Base-by-base conservation (phyloP, 768 basidiomycete species). In the Phlebiopsis flavidoalba region DNA sequence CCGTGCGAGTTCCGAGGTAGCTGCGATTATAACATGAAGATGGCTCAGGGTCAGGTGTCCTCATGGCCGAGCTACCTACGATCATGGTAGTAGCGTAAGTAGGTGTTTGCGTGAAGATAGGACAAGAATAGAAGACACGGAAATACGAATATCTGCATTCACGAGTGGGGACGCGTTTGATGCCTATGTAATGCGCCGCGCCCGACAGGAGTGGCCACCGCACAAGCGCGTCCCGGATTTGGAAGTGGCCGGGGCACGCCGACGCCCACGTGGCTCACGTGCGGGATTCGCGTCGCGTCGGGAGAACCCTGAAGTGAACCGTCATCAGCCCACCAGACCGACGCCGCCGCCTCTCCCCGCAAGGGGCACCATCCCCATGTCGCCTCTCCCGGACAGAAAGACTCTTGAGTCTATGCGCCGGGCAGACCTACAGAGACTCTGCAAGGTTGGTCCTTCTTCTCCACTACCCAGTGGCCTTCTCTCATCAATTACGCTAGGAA, bases 391-490 rank as follows among this genome's bases (percentile, higher is more conserved):
- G 45, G 70, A 72, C 61, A 75, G 81, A 59, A 73, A 77, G 58
- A 72, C 72, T 60, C 77, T 82, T 57, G 70, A 88, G 75, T 78
- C 75, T 57, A 79, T 92, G 72, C 79, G 77, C 59, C 77, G 81
- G 53, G 65, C 67, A 2, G 82, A 82, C 49, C 73, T 82, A 19
- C 91, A 91, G 80, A 78, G 72, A 63, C 64, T 83, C 15, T 80
- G 80, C 71, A 91, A 91, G 76, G 88, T 87, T 65, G 40, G 65
- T 22, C 21, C 33, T 24, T 40, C 19, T 45, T 22, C 52, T 40
- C 56, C 4, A 8, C 19, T 36, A 8, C 14, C 35, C 33, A 15
- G 15, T n/a, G 31, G 31, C 50, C 21, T 15, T 52, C 33, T 57
- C 62, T 60, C 36, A 47, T 15, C 37, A 26, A 21, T 21, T 53